Conservation (phyloP, 345 rosid species). For the Eucalyptus caleyi region DNA sequence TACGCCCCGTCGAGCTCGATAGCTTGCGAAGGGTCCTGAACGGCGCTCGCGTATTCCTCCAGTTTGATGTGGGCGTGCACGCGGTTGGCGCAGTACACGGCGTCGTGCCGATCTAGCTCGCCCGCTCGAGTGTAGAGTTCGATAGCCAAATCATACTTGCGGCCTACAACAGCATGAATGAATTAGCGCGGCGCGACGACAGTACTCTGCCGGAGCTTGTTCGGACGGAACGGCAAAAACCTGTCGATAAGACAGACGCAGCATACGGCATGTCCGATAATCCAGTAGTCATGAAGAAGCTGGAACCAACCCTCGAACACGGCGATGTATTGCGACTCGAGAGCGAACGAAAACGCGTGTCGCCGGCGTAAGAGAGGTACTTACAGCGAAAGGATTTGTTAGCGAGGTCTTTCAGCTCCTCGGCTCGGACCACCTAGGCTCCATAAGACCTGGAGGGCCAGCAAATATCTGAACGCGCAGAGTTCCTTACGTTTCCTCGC, state of each 20-base stretch:
- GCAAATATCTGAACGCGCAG: neutral
- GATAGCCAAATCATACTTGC: neutral
- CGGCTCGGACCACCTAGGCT: neutral
- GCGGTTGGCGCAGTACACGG: neutral
- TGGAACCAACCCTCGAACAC: neutral
- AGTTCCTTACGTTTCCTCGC: neutral
- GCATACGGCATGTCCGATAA: neutral
- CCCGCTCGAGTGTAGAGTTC: neutral
- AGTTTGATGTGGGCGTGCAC: neutral
- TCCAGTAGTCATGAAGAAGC: neutral
- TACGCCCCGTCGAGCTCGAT: neutral
- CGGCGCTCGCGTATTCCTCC: neutral
- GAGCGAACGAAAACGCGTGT: neutral
- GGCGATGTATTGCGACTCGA: neutral
- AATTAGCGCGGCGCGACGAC: neutral
- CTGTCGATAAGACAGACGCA: neutral
- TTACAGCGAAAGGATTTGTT: neutral
- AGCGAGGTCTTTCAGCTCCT: neutral
- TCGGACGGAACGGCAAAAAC: neutral
- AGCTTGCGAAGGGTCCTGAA: neutral
- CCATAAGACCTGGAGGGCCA: neutral
- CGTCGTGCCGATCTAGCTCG: neutral
- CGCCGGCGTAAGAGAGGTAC: neutral
- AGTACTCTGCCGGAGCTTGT: neutral
- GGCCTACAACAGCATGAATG: neutral